Evolutionary conservation across 208 protist species (phyloP), one percentile per base, ranked within the genome.

Genomic region (Trypanosoma boissoni): DNA sequence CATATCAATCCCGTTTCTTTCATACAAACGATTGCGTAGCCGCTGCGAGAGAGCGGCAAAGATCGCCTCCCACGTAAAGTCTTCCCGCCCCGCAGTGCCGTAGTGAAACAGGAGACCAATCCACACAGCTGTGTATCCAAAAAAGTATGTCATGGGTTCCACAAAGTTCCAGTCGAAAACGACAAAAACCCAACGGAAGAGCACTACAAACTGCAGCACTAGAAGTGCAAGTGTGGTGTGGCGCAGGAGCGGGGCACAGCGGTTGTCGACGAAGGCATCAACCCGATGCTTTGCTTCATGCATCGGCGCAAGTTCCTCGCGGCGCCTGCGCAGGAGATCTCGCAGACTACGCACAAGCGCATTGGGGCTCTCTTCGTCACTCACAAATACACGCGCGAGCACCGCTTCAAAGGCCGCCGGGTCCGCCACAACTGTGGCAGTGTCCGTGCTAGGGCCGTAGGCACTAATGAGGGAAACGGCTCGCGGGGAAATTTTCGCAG

Each of bases 101-200:
- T 78, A 90, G 72, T 94, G 78, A 64, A 85, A 91, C 7, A 89
- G 75, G 27, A 91, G 36, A 34, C 74, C 46, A 49, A 78, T 34
- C 55, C 53, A 88, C 18, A 89, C 76, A 24, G 63, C 70, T 0
- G 82, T 84, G 69, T 92, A 86, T 26, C 64, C 74, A 18, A 94
- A 10, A 46, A 94, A 94, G 65, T 87, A 94, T 9, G 88, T 94
- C 23, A 81, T 86, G 12, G 88, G 88, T 55, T 94, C 88, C 12
- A 92, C 76, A 43, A 91, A 45, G 60, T 92, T 91, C 88, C 88
- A 94, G 48, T 94, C 88, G 50, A 94, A 94, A 9, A 91, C 74
- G 24, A 94, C 60, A 49, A 94, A 94, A 31, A 92, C 81, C 83
- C 83, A 91, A 62, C 82, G 78, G 57, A 91, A 87, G 53, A 87